Evolutionary conservation across 805 yeast species (phyloP), one percentile per base, ranked within the genome.

Genomic region (Clavispora vitiphila): DNA sequence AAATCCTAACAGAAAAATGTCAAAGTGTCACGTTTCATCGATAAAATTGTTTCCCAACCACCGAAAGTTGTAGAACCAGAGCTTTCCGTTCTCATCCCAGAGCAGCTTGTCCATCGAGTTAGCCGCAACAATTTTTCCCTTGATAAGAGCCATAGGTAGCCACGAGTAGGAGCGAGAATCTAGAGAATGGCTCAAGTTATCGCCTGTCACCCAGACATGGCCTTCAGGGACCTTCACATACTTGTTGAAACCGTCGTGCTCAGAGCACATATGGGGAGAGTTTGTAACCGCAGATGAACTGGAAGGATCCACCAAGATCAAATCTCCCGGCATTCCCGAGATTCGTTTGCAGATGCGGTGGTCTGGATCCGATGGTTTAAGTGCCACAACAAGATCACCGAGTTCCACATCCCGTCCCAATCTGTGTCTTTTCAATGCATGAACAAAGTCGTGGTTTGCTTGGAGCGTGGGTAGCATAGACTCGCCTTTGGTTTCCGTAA

Each of bases 171-270:
- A 78, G 50, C 99, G 70, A 4, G 96, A 87, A 55, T 93, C 99
- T 37, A 90, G 67, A 16, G 96, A 86, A 50, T 83, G 88, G 21
- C 87, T 76, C 43, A 91, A 63, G 57, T 93, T 93, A 57, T 93
- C 99, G 2, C 99, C 99, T 0, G 97, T 88, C 3, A 90, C 83
- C 98, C 98, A 93, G 37, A 87, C 86, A 62, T 93, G 99, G 2
- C 99, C 99, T 50, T 81, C 78, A 1, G 99, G 99, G 0, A 93
- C 90, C 42, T 68, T 71, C 8, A 91, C 80, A 60, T 71, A 87
- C 42, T 77, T 75, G 55, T 77, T 71, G 48, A 57, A 70, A 8
- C 72, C 74, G 46, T 71, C 74, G 41, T 69, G 58, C 22, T 47
- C 51, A 1, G 55, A 44, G 6, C 51, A 47, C 37, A 61, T 60